Base-by-base conservation (phyloP, 306 rosid genomes). In the Cercis canadensis region DNA sequence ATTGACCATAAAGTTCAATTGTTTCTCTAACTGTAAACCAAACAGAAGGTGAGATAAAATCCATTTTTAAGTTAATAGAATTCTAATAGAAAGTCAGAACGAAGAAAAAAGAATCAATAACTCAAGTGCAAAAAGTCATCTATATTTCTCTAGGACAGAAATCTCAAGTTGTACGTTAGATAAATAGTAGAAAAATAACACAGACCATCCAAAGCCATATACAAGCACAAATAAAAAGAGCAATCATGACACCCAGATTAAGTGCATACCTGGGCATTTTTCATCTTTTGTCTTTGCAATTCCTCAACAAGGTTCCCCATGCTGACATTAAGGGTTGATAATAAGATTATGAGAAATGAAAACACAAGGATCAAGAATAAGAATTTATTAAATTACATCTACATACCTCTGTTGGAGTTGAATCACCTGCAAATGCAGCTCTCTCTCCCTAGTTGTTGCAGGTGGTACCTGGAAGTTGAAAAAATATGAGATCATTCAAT, bases 341-440 rank as follows among this genome's bases (percentile, higher is more conserved):
- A 71, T 77, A 19, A 70, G 77, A 65, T 33, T 33, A 46, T 6
- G 81, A 29, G 24, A 65, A 74, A 69, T 36, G 56, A 13, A 33
- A 70, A 61, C 31, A 54, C 29, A 40, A 59, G 45, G 57, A 67
- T 11, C 33, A 15, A 47, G n/a, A 57, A 61, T 41, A 19, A 46
- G 73, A 57, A 79, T 62, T 36, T n/a, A 63, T n/a, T 56, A 29
- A 47, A 69, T 75, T 47, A 58, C 50, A 79, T 70, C 62, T 24
- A 62, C 62, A 44, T 87, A 94, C 99, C 95, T 87, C 78, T 89
- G 92, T 60, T 89, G 95, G 77, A 91, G 81, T 78, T 87, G 87
- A 71, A 76, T 64, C 76, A 87, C 84, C 80, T 81, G 84, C 72
- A 80, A 74, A 49, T 81, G 84, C 80, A 94, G 74, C 50, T 90